A percentile compares a stretch with the other conserved stretches of the same genome.
phyloP scores from a whole-genome alignment of 108 stramenopile species.

The Skeletonema tropicum region DNA sequence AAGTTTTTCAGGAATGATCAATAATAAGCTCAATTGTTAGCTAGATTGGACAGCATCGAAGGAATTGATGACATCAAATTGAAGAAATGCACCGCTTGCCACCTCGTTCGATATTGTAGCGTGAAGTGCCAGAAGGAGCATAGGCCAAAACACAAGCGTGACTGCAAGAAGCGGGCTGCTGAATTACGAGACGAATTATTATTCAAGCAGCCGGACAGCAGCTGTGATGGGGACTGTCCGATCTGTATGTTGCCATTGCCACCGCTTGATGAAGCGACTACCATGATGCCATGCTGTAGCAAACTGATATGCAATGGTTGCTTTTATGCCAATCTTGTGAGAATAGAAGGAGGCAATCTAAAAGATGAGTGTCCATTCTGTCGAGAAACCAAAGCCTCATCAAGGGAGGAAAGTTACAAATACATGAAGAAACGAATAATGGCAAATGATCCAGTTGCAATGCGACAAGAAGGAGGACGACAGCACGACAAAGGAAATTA shows the following conservation, averaged over 20 bases:
- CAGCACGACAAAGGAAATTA: neutral
- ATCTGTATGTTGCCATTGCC: neutral
- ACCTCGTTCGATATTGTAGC: no score
- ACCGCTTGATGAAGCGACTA: no score
- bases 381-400: neutral
- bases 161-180: neutral
- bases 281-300: no score
- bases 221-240: neutral
- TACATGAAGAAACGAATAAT: neutral
- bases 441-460: neutral
- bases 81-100: no score
- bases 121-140: no score
- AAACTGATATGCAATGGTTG: neutral
- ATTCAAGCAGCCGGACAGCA: neutral
- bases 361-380: neutral
- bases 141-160: no score
- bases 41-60: no score
- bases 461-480: neutral
- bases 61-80: no score
- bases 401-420: neutral
- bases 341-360: neutral
- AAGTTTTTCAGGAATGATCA: no score
- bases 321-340: no score
- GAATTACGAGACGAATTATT: neutral
- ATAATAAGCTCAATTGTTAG: no score